Percentiles rank a stretch among this genome's conserved stretches.
phyloP scores from a whole-genome alignment of 2,329 filamentous ascomycete species.

The Ceratocystis albifundus region DNA sequence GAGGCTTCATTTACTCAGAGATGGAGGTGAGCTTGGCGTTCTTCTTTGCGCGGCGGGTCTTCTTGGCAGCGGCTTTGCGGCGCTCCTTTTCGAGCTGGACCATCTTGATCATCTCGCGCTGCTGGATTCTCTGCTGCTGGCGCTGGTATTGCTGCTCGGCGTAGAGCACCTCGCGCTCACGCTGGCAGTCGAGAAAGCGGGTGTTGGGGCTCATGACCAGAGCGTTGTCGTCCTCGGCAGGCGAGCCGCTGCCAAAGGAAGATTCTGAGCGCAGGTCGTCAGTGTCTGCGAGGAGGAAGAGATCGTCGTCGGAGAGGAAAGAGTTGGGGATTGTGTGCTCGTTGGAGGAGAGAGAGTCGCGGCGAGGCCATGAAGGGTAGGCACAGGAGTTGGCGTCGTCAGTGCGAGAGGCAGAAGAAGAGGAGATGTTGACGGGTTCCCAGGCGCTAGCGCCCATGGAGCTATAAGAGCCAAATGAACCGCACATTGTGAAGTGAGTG shows the following conservation, averaged over 20 bases:
- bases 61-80: constrained; percentile 35
- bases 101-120: constrained; percentile 43
- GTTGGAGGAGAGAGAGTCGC: constrained; percentile 39
- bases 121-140: constrained; percentile 41
- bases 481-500: constrained; percentile 34
- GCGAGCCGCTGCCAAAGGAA: constrained; percentile 14
- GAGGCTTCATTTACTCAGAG: constrained; percentile 32
- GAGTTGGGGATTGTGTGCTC: constrained; percentile 24
- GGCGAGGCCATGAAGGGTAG: constrained; percentile 48
- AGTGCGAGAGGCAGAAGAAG: constrained; percentile 33
- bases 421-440: constrained; percentile 33
- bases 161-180: constrained; percentile 13
- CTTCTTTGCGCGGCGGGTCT: constrained; percentile 38
- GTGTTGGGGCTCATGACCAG: constrained; percentile 9
- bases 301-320: constrained; percentile 27
- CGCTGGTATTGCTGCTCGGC: constrained; percentile 28
- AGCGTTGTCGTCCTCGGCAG: constrained; percentile 13
- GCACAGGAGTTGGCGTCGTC: constrained; percentile 40
- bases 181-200: constrained; percentile 21
- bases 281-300: constrained; percentile 15
- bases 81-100: constrained; percentile 45
- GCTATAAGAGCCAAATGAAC: constrained; percentile 40
- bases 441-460: constrained; percentile 41
- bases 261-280: constrained; percentile 10
- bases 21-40: constrained; percentile 45